phyloP scores from a whole-genome alignment of 345 rosid species.

The Excoecaria cochinchinensis region DNA sequence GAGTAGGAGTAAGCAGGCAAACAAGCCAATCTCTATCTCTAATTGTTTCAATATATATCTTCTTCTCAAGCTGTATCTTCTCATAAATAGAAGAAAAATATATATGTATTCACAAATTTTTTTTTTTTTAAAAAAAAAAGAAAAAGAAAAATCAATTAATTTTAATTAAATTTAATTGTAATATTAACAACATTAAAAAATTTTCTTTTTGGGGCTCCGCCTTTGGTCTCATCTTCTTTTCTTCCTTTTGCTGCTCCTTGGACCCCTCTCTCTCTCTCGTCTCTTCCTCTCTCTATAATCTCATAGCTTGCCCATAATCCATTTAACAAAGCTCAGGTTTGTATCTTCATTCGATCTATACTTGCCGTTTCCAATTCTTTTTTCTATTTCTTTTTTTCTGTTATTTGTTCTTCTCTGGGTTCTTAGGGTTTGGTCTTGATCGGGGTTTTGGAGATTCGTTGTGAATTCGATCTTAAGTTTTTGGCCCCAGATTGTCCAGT shows the following conservation, averaged over 20 bases:
- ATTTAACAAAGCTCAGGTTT: slow-evolving; percentile 42
- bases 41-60: background rate
- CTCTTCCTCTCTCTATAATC: slow-evolving; percentile 48
- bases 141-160: background rate
- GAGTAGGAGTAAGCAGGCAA: too few species aligned
- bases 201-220: slow-evolving; percentile 28
- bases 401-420: slow-evolving; percentile 6
- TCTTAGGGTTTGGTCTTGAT: slow-evolving; percentile 44
- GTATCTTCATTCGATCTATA: slow-evolving; percentile 45
- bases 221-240: slow-evolving; percentile 23
- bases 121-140: too few species aligned
- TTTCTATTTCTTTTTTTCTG: slow-evolving; percentile 5
- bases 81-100: background rate
- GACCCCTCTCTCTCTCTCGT: slow-evolving; percentile 40
- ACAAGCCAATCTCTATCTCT: too few species aligned
- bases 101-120: background rate
- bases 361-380: slow-evolving; percentile 12
- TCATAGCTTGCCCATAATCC: slow-evolving; percentile 42
- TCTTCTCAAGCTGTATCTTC: background rate
- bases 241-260: slow-evolving; percentile 36
- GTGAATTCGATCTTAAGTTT: slow-evolving; percentile 31
- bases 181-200: background rate
- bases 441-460: slow-evolving; percentile 32
- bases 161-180: background rate
- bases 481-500: slow-evolving; percentile 18